A percentile compares a stretch with the other conserved stretches of the same genome.
These are phyloP conservation scores for Cladochytrium tenue DNA, from an alignment of 371 early-diverging fungal genomes.

Conservation along the genomic window DNA sequence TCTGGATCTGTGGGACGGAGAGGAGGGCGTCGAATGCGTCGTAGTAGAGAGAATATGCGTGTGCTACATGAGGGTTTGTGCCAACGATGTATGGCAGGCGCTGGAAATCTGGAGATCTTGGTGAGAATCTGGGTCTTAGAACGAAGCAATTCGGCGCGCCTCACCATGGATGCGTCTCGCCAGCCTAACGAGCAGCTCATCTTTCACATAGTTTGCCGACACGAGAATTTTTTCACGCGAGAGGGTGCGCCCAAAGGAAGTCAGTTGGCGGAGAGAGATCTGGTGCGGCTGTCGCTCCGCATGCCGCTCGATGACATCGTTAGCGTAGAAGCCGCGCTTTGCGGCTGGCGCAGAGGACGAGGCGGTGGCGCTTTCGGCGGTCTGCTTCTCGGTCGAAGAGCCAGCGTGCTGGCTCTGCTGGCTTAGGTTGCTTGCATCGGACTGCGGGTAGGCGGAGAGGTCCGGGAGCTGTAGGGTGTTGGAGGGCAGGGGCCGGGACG, in stretches of 20 bases:
- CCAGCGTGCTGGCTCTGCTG: not conserved
- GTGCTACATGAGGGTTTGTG: constrained; percentile 76
- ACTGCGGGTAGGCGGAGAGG: too few species aligned
- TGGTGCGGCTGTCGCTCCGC: not conserved
- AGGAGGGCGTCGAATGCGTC: constrained; percentile 73
- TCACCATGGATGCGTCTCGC: not conserved
- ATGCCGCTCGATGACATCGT: not conserved
- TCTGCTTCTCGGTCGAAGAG: not conserved
- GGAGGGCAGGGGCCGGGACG: too few species aligned
- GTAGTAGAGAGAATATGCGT: constrained; percentile 77
- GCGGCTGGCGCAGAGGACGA: not conserved
- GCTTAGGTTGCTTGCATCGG: not conserved
- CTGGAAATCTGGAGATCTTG: constrained; percentile 66
- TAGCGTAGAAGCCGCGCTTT: not conserved
- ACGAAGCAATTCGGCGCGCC: not conserved
- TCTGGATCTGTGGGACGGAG: constrained; percentile 54
- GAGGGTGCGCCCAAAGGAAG: not conserved
- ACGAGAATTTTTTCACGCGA: not conserved
- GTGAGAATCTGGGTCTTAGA: not conserved
- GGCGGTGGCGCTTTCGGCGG: not conserved
- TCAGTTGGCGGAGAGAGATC: constrained; percentile 2
- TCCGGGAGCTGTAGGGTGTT: too few species aligned
- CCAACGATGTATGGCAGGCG: constrained; percentile 82
- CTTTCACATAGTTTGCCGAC: not conserved
- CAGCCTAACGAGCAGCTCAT: not conserved